Base-by-base conservation (phyloP, 805 yeast genomes). In the Candida nemodendra region DNA sequence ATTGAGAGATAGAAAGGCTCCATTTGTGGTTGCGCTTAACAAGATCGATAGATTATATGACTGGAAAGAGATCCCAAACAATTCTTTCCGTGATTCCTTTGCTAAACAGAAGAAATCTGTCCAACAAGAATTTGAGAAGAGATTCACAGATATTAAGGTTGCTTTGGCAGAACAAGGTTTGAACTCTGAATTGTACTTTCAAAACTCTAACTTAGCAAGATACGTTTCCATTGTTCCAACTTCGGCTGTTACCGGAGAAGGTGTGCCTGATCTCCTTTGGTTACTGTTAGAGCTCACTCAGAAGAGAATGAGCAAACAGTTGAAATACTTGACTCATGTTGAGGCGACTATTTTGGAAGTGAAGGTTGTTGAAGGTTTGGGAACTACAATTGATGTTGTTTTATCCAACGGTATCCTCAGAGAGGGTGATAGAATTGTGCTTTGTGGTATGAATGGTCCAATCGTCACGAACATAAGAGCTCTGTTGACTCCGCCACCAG, bases 241-340 rank as follows among this genome's bases (percentile, higher is more conserved):
- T 14, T 91, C 98, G 46, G 99, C 99, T 39, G 95, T 90, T 30
- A 90, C 97, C 11, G 99, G 99, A 65, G 99, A 93, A 70, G 99
- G 99, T 85, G 95, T 93, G 54, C 99, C 99, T 34, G 99, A 93
- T 79, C 76, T 93, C 70, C 78, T 93, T 59, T 89, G 96, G 91
- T 76, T 93, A 65, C 72, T 93, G 59, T 76, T 93, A 55, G 98
- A 93, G 67, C 78, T 93, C 57, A 93, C 99, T 12, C 98, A 93
- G 70, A 85, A 87, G 81, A 84, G 99, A 72, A 93, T 93, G 99
- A 86, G 96, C 49, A 90, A 90, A 66, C 97, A 91, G 73, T 81
- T 93, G 69, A 91, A 87, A 91, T 93, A 93, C 72, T 72, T 93
- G 50, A 81, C 97, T 24, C 79, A 84, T 61, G 81, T 93, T 43